Base-by-base conservation (phyloP, 495 filamentous ascomycete genomes). In the Tuber microsphaerosporum region DNA sequence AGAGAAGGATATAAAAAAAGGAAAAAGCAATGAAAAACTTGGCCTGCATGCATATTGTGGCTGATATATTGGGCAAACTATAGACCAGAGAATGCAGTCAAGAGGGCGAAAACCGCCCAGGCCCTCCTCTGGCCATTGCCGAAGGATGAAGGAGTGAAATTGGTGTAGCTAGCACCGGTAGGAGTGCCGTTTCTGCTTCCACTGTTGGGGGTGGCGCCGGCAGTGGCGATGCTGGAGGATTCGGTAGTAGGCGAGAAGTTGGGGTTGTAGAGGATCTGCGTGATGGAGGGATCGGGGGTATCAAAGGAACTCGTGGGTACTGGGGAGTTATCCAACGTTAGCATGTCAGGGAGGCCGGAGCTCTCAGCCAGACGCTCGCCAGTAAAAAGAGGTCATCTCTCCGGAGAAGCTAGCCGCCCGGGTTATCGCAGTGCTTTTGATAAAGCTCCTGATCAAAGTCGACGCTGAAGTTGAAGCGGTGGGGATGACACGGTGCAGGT, bases 361-460 rank as follows among this genome's bases (percentile, higher is more conserved):
- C 51, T 16, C n/a, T 16, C n/a, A 20, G 51, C 0, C n/a, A 22
- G 51, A 4, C 51, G 51, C n/a, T 61, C 51, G 3, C 14, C 16
- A 14, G 70, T 44, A 19, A 69, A 61, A 45, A 78, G 34, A 72
- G 1, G 75, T 79, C 72, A 78, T 34, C 22, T 72, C 65, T 3
- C 77, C 76, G 34, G 77, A 78, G 41, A 73, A 37, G n/a, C n/a
- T 61, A 61, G 51, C n/a, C 10, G 51, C n/a, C 4, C n/a, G n/a
- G 2, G 51, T 61, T 26, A n/a, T 26, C n/a, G 7, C 10, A n/a
- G 51, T 2, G 19, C 20, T n/a, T 26, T 48, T 39, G 31, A 61
- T 69, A 22, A 37, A n/a, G 4, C 34, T 37, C 8, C 43, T 3
- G n/a, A 72, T 43, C 9, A 14, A 31, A 14, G 41, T 43, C 1